Evolutionary conservation across 2,329 filamentous ascomycete species (phyloP), one percentile per base, ranked within the genome.

Genomic region (Fusarium austroafricanum): DNA sequence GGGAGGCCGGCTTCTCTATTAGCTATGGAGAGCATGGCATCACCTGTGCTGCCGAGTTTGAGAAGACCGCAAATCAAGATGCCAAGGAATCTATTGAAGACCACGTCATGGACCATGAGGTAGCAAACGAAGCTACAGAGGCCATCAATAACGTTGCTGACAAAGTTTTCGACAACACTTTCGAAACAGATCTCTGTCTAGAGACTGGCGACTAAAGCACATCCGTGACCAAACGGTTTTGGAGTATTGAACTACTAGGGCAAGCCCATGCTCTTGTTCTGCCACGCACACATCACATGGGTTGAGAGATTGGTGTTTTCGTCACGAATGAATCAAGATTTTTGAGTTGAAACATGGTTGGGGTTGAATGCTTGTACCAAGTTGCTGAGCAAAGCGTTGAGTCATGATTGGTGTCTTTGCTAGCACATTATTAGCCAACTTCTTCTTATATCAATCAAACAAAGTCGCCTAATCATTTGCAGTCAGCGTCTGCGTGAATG

Each of bases 371-470:
- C 6, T 20, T 61, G 20, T 40, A 26, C 12, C 55, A 40, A 23
- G 45, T 50, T 56, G 29, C 23, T 14, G 17, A 23, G 18, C 28
- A 11, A 28, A 29, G 18, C 17, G 31, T 58, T 58, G 52, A 64
- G 39, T 64, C 29, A 10, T 46, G 52, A 53, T 54, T 61, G 39
- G 40, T 38, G 8, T 14, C 33, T 46, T 47, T 42, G 15, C 21
- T 44, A 44, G 47, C 18, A 50, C 51, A 26, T 46, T 39, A 20
- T 46, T 39, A 20, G 45, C n/a, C 12, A 37, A 9, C 15, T 35
- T 31, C 15, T 35, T 31, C 12, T 15, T 12, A 23, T n/a, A 28
- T 17, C 37, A 49, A 26, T 29, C 11, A 54, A 40, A 15, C 21
- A 31, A 10, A 49, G 31, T 17, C 23, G 9, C 12, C 1, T 3